Percentiles rank a stretch among this genome's conserved stretches.
Conservation (phyloP, 129 eudicot species). For the Centella asiatica region DNA sequence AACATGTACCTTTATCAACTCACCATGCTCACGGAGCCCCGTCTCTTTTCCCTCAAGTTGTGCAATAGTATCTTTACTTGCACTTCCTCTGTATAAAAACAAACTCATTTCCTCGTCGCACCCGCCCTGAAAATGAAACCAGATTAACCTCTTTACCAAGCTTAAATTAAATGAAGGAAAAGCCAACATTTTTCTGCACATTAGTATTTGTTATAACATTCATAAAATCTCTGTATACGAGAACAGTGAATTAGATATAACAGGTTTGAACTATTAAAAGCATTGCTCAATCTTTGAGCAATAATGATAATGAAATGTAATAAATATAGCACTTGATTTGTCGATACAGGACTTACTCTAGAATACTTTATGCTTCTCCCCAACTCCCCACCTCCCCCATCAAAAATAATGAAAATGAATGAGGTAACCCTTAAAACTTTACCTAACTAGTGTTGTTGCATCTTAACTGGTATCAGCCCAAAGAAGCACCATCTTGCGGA, state of each 20-base stretch:
- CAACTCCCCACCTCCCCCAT: too few relatives aligned
- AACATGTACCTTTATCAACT: slow-evolving; percentile 77
- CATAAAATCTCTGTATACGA: not conserved
- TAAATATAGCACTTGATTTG: too few relatives aligned
- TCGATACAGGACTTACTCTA: too few relatives aligned
- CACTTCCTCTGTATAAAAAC: slow-evolving; percentile 73
- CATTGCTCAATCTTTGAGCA: not conserved
- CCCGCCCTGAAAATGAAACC: slow-evolving; percentile 54
- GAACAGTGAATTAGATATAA: not conserved
- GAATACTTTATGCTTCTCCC: too few relatives aligned
- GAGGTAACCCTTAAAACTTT: too few relatives aligned
- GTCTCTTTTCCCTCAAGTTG: slow-evolving; percentile 88
- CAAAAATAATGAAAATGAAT: too few relatives aligned
- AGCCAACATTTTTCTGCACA: not conserved
- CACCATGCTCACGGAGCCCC: slow-evolving; percentile 86
- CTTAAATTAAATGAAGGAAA: not conserved
- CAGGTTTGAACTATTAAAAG: not conserved
- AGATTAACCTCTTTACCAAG: not conserved
- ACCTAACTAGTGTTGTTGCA: too few relatives aligned
- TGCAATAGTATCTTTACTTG: slow-evolving; percentile 45
- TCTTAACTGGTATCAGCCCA: too few relatives aligned
- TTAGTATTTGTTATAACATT: not conserved
- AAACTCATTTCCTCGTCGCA: slow-evolving; percentile 89
- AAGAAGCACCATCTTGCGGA: too few relatives aligned
- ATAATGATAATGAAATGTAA: not conserved